Evolutionary conservation across 2,329 filamentous ascomycete genomes (phyloP).

Genomic region (Fusarium sp.): DNA sequence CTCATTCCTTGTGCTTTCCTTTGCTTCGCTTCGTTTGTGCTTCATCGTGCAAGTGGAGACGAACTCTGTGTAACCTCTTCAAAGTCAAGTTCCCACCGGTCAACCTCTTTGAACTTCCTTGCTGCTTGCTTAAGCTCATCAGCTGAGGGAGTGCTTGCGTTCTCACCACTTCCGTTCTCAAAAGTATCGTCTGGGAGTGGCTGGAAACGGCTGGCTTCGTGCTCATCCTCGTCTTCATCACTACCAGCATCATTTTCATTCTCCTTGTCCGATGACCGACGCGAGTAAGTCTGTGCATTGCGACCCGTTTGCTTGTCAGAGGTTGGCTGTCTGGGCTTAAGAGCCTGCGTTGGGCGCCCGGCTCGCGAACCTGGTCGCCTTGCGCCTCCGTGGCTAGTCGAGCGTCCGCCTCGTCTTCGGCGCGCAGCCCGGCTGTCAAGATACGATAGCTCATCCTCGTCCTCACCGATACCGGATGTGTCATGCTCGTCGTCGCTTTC

Average conservation of each 20-base stretch:
- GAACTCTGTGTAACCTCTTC: constrained; percentile 68
- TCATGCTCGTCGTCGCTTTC: constrained; percentile 59
- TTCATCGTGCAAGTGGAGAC: constrained; percentile 60
- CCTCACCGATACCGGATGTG: constrained; percentile 55
- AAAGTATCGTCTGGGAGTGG: constrained; percentile 58
- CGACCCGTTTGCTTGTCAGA: constrained; percentile 36
- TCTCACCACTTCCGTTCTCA: constrained; percentile 45
- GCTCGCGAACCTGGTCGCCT: constrained; percentile 42
- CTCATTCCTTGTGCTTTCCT: background rate
- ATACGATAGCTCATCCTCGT: constrained; percentile 66
- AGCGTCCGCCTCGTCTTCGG: constrained; percentile 46
- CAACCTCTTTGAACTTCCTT: constrained; percentile 73
- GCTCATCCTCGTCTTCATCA: constrained; percentile 45
- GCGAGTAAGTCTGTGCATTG: constrained; percentile 59
- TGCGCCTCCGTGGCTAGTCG: constrained; percentile 41
- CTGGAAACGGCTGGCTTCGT: constrained; percentile 51
- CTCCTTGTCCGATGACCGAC: constrained; percentile 65
- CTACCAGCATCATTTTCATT: constrained; percentile 48
- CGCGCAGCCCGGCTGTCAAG: constrained; percentile 49
- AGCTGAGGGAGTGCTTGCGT: constrained; percentile 50
- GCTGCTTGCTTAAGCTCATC: constrained; percentile 66
- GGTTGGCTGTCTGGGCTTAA: constrained; percentile 38
- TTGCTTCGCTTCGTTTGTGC: background rate
- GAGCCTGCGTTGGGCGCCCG: constrained; percentile 34
- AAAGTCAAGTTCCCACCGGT: constrained; percentile 73